Evolutionary conservation across 257 asterid genomes (phyloP), one percentile per base, ranked within the genome.

Genomic region (Ehretia macrophylla): DNA sequence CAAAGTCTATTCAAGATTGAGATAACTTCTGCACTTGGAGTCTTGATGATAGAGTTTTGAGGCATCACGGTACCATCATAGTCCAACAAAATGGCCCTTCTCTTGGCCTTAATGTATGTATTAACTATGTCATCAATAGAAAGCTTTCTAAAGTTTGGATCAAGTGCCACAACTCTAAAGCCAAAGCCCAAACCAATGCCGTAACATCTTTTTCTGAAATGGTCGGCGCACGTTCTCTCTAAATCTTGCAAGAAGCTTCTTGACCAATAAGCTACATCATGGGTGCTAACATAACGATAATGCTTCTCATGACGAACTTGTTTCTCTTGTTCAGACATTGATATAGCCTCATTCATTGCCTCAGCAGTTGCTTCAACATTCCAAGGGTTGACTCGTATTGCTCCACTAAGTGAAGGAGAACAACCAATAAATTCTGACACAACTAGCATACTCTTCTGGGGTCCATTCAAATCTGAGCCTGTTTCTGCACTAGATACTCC

Each of bases 391-490:
- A 87, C 75, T 17, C 94, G 84, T 76, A 86, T 77, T 8, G 95
- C 95, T 50, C 95, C 95, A 71, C 97, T 89, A 11, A 89, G 72
- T 17, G 95, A 87, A 69, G 95, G 97, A 57, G 97, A 89, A 65
- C 97, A 89, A 50, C 97, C 97, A 37, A 88, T 81, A 62, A 88
- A 88, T 64, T 88, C 97, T n/a, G 97, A 88, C 44, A 88, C 79
- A 52, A 89, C 97, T 59, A 89, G 79, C 97, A 87, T 82, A 76
- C 97, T 89, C 81, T 81, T 86, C 76, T 79, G 83, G 38, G 94
- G 83, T 48, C 89, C 90, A 70, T 57, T 64, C 77, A 74, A 68
- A 45, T 73, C 79, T 18, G 83, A 79, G 58, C 64, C 80, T 46
- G 75, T 61, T 59, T 74, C 90, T 17, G 75, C 79, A 54, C 79